Conservation (phyloP, 345 rosid species). For the Eucalyptus fibrosa region DNA sequence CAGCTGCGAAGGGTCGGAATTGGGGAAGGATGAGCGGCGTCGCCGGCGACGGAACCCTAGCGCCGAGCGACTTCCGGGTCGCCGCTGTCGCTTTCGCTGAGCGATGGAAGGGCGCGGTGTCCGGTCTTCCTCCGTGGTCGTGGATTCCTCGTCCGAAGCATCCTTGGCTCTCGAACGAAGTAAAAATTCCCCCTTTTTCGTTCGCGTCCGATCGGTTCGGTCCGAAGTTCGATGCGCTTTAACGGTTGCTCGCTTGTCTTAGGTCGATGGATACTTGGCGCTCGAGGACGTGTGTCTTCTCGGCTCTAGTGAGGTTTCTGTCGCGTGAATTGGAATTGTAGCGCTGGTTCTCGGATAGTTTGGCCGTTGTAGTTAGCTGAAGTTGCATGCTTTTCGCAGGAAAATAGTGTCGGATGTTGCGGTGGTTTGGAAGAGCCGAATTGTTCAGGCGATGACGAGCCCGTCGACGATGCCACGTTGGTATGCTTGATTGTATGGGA, state of each 20-base stretch:
- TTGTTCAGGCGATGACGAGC: conserved; percentile 15
- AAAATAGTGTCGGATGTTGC: neutral
- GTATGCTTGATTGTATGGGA: conserved; percentile 8
- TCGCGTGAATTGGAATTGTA: neutral
- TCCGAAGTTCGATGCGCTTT: neutral
- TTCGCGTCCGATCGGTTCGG: neutral
- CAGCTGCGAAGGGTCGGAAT: fast-evolving
- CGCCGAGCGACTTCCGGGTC: conserved; percentile 22
- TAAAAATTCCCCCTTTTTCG: neutral
- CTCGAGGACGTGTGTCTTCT: conserved; percentile 37
- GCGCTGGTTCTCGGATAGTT: neutral
- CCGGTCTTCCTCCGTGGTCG: conserved; percentile 37
- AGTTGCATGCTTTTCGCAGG: neutral
- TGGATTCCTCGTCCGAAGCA: conserved; percentile 37
- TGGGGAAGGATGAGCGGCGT: neutral
- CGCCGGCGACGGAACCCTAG: conserved; percentile 41
- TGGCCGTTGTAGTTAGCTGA: neutral
- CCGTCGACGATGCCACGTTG: conserved; percentile 45
- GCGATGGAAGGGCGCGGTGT: conserved; percentile 34
- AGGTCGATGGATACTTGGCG: conserved; percentile 56
- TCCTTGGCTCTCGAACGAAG: conserved; percentile 3
- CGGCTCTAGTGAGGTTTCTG: conserved; percentile 22
- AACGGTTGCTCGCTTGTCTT: neutral
- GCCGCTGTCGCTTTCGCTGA: conserved; percentile 36
- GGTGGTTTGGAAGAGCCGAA: conserved; percentile 3